These are phyloP conservation scores for Conticribra weissflogii DNA, from an alignment of 108 stramenopile genomes.

Conservation along the genomic window DNA sequence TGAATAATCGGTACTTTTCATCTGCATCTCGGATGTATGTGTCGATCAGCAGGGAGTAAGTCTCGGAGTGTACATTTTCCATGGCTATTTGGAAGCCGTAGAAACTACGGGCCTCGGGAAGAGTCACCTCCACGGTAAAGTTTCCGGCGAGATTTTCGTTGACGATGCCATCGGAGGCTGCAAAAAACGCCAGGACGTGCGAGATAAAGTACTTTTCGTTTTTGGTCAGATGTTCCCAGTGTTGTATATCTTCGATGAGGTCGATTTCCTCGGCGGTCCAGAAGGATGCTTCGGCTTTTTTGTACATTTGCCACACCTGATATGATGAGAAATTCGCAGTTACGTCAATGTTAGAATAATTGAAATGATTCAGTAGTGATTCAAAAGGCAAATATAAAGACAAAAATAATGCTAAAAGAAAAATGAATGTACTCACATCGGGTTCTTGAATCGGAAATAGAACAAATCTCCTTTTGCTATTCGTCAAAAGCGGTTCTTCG, in stretches of 20 bases:
- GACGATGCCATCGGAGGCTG: slow-evolving; percentile 99
- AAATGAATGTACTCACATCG: neutral
- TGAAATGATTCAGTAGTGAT: neutral
- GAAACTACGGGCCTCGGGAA: slow-evolving; percentile 98
- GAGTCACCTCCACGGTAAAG: slow-evolving; percentile 96
- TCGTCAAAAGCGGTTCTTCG: neutral
- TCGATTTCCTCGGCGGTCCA: slow-evolving; percentile 99
- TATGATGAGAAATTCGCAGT: too few species aligned
- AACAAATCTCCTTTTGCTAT: neutral
- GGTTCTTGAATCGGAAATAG: neutral
- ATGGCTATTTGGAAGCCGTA: slow-evolving; percentile 99
- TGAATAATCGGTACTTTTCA: slow-evolving; percentile 81
- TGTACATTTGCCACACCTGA: slow-evolving; percentile 97
- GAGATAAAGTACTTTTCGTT: slow-evolving; percentile 98
- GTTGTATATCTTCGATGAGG: slow-evolving; percentile 91
- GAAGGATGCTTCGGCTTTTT: slow-evolving; percentile 99
- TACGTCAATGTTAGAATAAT: neutral
- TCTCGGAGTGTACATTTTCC: slow-evolving; percentile 99
- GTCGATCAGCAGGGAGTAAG: slow-evolving; percentile 98
- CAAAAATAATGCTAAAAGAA: neutral
- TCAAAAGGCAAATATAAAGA: neutral
- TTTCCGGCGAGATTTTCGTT: slow-evolving; percentile 98
- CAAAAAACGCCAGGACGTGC: slow-evolving; percentile 99
- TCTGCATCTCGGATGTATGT: slow-evolving; percentile 94
- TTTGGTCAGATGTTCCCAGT: slow-evolving; percentile 91